A percentile compares a stretch with the other conserved stretches of the same genome.
phyloP scores from a whole-genome alignment of 2,329 filamentous ascomycete genomes.

The Hymenoscyphus fructigenus region DNA sequence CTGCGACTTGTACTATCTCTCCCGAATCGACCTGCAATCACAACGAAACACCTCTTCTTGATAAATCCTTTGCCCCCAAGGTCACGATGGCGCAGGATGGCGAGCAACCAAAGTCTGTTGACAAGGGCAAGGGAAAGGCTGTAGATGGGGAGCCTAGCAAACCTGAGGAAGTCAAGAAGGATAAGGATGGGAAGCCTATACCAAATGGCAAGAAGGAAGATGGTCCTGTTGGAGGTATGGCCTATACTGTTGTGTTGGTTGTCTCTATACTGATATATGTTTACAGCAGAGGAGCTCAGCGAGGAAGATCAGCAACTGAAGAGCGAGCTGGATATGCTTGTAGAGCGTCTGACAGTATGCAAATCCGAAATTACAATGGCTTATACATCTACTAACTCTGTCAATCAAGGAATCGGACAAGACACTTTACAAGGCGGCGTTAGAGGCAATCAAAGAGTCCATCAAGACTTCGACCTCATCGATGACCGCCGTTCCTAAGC shows the following conservation, averaged over 20 bases:
- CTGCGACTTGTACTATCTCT: not conserved
- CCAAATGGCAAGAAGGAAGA: slow-evolving; percentile 76
- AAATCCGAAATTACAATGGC: not conserved
- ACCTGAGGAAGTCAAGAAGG: slow-evolving; percentile 55
- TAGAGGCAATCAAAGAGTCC: slow-evolving; percentile 95
- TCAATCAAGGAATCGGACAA: slow-evolving; percentile 74
- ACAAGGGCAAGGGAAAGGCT: slow-evolving; percentile 97
- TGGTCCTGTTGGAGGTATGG: slow-evolving; percentile 46
- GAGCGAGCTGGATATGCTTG: slow-evolving; percentile 95
- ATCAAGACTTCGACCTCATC: slow-evolving; percentile 99
- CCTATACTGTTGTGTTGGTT: slow-evolving; percentile 11
- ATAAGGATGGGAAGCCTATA: slow-evolving; percentile 68
- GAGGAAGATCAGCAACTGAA: slow-evolving; percentile 99
- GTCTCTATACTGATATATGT: not conserved
- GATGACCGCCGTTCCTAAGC: slow-evolving; percentile 98
- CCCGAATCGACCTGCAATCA: not conserved
- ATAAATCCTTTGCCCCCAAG: slow-evolving; percentile 21
- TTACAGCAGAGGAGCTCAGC: slow-evolving; percentile 76
- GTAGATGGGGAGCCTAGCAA: slow-evolving; percentile 64
- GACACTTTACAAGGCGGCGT: slow-evolving; percentile 83
- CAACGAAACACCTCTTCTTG: slow-evolving; percentile 5
- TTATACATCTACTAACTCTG: slow-evolving; percentile 18
- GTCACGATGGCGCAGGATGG: slow-evolving; percentile 87
- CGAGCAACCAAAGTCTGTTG: slow-evolving; percentile 77
- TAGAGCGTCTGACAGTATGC: slow-evolving; percentile 84